Conservation (phyloP, 2,329 filamentous ascomycete species). For the Simplicillium aogashimaense region DNA sequence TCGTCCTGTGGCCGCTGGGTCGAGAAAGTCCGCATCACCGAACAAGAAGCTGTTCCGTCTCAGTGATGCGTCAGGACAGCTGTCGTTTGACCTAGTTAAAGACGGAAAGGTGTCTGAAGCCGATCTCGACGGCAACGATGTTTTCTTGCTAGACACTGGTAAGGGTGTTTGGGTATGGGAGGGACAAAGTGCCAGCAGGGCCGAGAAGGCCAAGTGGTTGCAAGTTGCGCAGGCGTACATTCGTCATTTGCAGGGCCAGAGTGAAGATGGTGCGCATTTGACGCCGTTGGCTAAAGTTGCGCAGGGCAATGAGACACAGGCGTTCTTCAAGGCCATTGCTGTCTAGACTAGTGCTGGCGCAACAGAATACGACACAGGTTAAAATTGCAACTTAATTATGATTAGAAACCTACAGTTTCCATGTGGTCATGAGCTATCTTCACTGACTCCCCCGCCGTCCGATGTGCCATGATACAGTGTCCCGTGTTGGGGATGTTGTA, state of each 20-base stretch:
- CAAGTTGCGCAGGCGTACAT: constrained; percentile 48
- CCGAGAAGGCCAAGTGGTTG: constrained; percentile 52
- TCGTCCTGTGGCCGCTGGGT: constrained; percentile 26
- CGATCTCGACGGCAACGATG: constrained; percentile 48
- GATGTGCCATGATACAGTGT: background rate
- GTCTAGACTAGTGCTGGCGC: constrained; percentile 10
- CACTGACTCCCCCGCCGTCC: no score
- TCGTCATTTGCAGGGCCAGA: constrained; percentile 25
- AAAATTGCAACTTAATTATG: constrained; percentile 5
- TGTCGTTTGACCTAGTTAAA: constrained; percentile 49
- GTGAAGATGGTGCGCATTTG: constrained; percentile 24
- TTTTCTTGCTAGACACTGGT: constrained; percentile 53
- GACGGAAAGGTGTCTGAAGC: constrained; percentile 35
- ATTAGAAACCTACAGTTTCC: background rate
- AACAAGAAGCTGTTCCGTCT: constrained; percentile 46
- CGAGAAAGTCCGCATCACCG: constrained; percentile 7
- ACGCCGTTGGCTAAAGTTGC: constrained; percentile 47
- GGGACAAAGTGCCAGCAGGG: constrained; percentile 44
- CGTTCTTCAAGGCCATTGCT: constrained; percentile 38
- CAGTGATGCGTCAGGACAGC: constrained; percentile 47
- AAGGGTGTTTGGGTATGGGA: constrained; percentile 57
- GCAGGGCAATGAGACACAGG: constrained; percentile 43
- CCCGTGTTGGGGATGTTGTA: background rate
- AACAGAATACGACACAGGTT: background rate
- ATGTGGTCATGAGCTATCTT: constrained; percentile 1